phyloP scores from a whole-genome alignment of 345 rosid genomes.

The Dovyalis caffra region DNA sequence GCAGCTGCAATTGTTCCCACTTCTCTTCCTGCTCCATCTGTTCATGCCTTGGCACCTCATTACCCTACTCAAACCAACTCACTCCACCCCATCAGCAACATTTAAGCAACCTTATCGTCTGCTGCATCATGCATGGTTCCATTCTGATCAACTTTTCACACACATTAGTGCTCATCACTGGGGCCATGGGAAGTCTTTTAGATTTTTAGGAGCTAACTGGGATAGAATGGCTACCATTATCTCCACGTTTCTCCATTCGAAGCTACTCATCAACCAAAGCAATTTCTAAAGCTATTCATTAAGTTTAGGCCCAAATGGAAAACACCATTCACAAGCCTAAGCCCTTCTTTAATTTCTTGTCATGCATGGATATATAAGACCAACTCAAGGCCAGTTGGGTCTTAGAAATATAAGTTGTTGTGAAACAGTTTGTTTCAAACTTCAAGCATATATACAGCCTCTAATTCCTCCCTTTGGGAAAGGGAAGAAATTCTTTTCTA shows the following conservation, averaged over 20 bases:
- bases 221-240: no score
- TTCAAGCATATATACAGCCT: neutral
- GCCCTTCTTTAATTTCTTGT: neutral
- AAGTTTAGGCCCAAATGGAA: neutral
- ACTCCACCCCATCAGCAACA: constrained; percentile 9
- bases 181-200: no score
- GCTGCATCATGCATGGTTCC: neutral
- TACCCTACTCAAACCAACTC: constrained; percentile 15
- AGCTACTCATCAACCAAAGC: no score
- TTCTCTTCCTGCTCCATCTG: constrained; percentile 1
- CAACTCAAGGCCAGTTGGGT: neutral
- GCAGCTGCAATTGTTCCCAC: constrained; percentile 7
- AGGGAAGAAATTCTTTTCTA: neutral
- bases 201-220: no score
- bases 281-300: no score
- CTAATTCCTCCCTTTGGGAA: neutral
- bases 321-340: neutral
- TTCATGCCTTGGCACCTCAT: neutral
- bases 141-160: neutral
- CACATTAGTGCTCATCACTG: neutral
- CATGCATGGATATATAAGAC: no score
- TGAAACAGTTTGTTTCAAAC: neutral
- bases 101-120: neutral
- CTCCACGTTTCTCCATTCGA: no score
- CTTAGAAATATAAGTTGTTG: no score